phyloP scores from a whole-genome alignment of 2,329 filamentous ascomycete genomes.

The Colletotrichum lentis region DNA sequence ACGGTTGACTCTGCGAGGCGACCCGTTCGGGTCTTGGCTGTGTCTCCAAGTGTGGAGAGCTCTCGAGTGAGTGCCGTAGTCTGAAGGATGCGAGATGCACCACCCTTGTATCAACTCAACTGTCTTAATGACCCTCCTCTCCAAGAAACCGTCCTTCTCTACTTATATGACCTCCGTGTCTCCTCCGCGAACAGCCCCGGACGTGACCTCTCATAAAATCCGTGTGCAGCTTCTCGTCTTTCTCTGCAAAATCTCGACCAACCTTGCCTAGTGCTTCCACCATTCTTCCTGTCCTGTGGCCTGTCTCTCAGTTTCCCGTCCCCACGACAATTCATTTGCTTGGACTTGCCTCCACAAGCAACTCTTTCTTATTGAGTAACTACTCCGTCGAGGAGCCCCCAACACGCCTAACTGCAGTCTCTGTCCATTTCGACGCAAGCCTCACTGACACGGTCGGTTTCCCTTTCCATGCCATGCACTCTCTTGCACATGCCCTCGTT shows the following conservation, averaged over 20 bases:
- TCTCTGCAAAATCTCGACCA: conserved; percentile 15
- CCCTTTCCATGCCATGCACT: conserved; percentile 15
- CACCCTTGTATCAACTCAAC: not conserved
- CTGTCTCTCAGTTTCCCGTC: not conserved
- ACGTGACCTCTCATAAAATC: not conserved
- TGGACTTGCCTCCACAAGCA: not conserved
- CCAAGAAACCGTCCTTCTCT: conserved; percentile 6
- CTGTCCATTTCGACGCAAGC: conserved; percentile 23
- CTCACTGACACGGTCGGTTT: not conserved
- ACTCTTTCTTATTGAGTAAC: conserved; percentile 9
- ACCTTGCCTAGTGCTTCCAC: not conserved
- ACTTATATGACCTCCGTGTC: conserved; percentile 18
- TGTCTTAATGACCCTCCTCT: not conserved
- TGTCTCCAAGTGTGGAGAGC: conserved; percentile 20
- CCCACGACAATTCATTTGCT: not conserved
- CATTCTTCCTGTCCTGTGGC: not conserved
- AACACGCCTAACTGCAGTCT: conserved; percentile 15
- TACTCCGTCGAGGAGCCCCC: not conserved
- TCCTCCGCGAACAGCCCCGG: not conserved
- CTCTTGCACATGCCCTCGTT: too few relatives aligned
- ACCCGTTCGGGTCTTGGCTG: conserved; percentile 30
- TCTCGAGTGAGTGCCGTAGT: conserved; percentile 2
- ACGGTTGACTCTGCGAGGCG: conserved; percentile 6
- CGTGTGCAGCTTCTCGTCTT: not conserved
- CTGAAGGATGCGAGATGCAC: not conserved